Evolutionary conservation across 169 alveolate species (phyloP).

Genomic region (Plasmodium blacklocki): DNA sequence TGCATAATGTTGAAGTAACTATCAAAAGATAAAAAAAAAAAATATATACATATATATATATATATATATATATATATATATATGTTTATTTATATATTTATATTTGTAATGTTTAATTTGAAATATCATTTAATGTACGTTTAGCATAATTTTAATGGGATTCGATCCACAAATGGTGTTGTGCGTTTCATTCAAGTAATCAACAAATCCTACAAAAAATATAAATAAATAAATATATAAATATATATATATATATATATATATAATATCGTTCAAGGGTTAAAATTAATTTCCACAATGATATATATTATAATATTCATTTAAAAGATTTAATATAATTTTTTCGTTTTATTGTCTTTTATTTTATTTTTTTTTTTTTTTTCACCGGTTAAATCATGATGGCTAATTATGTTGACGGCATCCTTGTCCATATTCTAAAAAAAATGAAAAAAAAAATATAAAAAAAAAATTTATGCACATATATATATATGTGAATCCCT

Average conservation of each 20-base stretch:
- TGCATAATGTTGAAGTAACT: constrained; percentile 35
- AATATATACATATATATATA: not conserved
- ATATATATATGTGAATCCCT: no score
- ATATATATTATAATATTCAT: not conserved
- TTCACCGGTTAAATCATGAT: constrained; percentile 33
- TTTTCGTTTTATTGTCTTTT: not conserved
- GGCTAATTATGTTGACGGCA: constrained; percentile 35
- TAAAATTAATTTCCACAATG: no score
- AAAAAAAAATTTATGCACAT: constrained; percentile 1
- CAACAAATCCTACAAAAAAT: constrained; percentile 81
- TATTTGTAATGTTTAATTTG: not conserved
- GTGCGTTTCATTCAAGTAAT: constrained; percentile 90
- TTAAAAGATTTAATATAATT: not conserved
- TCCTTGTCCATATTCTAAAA: constrained; percentile 69
- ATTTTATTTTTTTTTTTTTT: no score
- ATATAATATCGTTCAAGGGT: not conserved
- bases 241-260: not conserved
- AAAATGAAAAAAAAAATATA: not conserved
- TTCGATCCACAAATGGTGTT: constrained; percentile 97
- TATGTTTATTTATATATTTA: not conserved
- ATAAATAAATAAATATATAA: not conserved
- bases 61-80: not conserved
- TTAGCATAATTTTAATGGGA: constrained; percentile 92
- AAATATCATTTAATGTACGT: constrained; percentile 60
- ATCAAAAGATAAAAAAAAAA: not conserved